A percentile compares a stretch with the other conserved stretches of the same genome.
Evolutionary conservation across 176 grass and related monocot genomes (phyloP).

Genomic region (Bromus sterilis): DNA sequence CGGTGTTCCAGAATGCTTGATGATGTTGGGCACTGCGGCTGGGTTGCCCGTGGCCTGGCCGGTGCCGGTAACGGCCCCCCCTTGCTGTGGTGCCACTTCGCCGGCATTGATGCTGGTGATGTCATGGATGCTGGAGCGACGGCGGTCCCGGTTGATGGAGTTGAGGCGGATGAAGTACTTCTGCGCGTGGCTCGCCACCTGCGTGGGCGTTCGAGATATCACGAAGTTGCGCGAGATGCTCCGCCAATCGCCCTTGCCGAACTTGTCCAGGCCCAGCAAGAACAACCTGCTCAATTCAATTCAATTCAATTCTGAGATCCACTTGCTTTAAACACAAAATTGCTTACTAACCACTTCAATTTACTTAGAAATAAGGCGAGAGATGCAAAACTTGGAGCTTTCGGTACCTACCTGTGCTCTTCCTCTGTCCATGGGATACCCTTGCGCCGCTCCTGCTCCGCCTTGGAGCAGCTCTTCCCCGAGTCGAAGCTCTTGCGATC

Average conservation of each 20-base stretch:
- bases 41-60: slow-evolving; percentile 35
- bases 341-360: not conserved
- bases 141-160: slow-evolving; percentile 85
- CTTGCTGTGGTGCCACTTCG: slow-evolving; percentile 31
- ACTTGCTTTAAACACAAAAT: not conserved
- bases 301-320: not conserved
- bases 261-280: slow-evolving; percentile 84
- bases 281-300: slow-evolving; percentile 53
- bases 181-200: slow-evolving; percentile 96
- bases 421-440: slow-evolving; percentile 99
- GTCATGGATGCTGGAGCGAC: slow-evolving; percentile 96
- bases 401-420: slow-evolving; percentile 63
- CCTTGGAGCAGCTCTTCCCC: slow-evolving; percentile 73
- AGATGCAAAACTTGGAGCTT: not conserved
- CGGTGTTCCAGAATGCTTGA: slow-evolving; percentile 42
- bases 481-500: slow-evolving; percentile 35
- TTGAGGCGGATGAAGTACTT: slow-evolving; percentile 97
- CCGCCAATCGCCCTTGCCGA: slow-evolving; percentile 96
- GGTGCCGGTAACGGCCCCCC: too few species aligned
- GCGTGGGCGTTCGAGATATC: slow-evolving; percentile 88
- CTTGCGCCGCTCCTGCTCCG: slow-evolving; percentile 90
- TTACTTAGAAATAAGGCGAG: not conserved
- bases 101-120: slow-evolving; percentile 65
- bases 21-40: not conserved
- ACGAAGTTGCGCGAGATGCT: slow-evolving; percentile 99